A percentile compares a stretch with the other conserved stretches of the same genome.
These are phyloP conservation scores for Spiraea crenata DNA, from an alignment of 331 rosid species.

Conservation along the genomic window DNA sequence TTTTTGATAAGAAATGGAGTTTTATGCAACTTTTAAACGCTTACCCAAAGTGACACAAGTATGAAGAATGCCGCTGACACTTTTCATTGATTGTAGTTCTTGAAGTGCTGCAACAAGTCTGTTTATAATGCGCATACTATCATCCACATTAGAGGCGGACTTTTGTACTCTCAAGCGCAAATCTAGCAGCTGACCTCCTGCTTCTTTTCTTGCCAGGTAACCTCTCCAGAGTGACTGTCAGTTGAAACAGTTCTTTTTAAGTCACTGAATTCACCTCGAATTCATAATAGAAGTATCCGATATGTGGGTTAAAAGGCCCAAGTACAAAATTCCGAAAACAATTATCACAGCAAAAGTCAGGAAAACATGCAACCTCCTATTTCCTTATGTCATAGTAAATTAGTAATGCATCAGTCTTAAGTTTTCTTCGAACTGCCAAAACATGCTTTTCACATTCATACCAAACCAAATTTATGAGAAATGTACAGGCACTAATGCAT, in stretches of 20 bases:
- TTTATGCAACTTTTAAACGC: constrained; percentile 16
- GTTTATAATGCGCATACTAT: constrained; percentile 79
- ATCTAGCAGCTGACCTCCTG: constrained; percentile 59
- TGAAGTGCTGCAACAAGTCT: constrained; percentile 77
- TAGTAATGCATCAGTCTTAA: neutral
- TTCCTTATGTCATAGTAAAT: neutral
- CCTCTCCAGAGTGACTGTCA: constrained; percentile 85
- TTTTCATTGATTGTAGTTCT: constrained; percentile 65
- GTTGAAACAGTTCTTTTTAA: neutral
- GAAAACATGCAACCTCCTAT: neutral
- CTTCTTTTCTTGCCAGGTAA: constrained; percentile 59
- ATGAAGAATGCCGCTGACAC: constrained; percentile 76
- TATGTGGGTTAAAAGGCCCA: neutral
- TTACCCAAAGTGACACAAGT: constrained; percentile 83
- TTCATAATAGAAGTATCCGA: neutral
- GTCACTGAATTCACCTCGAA: neutral
- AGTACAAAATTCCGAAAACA: neutral
- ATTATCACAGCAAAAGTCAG: neutral
- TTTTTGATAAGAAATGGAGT: neutral
- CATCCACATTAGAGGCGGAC: constrained; percentile 77
- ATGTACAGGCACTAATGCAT: neutral
- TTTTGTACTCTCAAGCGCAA: constrained; percentile 65
- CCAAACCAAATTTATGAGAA: neutral
- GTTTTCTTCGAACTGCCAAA: neutral
- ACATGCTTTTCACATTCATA: neutral